These are phyloP conservation scores for Rhynchosporium secalis DNA, from an alignment of 2,329 filamentous ascomycete genomes.

Conservation along the genomic window DNA sequence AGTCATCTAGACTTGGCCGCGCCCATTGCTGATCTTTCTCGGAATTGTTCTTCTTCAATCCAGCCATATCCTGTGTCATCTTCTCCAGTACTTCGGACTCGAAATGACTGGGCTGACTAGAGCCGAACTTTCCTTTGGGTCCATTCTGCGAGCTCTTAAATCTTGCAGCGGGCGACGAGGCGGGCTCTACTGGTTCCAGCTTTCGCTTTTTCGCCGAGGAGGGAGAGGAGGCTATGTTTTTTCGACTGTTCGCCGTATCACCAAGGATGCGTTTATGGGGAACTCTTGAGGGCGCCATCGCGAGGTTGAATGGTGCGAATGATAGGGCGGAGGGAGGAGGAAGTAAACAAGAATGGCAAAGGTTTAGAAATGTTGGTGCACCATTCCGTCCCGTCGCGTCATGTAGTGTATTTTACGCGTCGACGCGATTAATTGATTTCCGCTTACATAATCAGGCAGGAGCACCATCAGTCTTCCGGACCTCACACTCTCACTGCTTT, in stretches of 20 bases:
- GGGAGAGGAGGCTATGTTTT: constrained; percentile 60
- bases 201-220: constrained; percentile 73
- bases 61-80: constrained; percentile 88
- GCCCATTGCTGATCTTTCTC: constrained; percentile 96
- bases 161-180: constrained; percentile 55
- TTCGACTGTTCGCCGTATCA: constrained; percentile 64
- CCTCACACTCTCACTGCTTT: too few species aligned
- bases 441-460: neutral
- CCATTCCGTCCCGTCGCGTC: constrained; percentile 14
- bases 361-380: constrained; percentile 8
- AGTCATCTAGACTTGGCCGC: constrained; percentile 59
- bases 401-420: constrained; percentile 4
- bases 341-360: constrained; percentile 9
- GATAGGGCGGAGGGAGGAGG: neutral
- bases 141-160: constrained; percentile 64
- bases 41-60: constrained; percentile 79
- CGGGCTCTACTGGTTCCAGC: constrained; percentile 72
- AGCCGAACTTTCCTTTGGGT: constrained; percentile 63
- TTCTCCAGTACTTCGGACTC: constrained; percentile 94
- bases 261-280: constrained; percentile 74
- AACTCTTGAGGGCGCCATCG: constrained; percentile 45
- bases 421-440: constrained; percentile 18
- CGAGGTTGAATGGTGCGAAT: constrained; percentile 8
- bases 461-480: too few species aligned
- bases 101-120: constrained; percentile 81